Percentiles rank a stretch among this genome's conserved stretches.
Evolutionary conservation across 23 red algal genomes (phyloP).

Genomic region (Gracilaria gracilis): DNA sequence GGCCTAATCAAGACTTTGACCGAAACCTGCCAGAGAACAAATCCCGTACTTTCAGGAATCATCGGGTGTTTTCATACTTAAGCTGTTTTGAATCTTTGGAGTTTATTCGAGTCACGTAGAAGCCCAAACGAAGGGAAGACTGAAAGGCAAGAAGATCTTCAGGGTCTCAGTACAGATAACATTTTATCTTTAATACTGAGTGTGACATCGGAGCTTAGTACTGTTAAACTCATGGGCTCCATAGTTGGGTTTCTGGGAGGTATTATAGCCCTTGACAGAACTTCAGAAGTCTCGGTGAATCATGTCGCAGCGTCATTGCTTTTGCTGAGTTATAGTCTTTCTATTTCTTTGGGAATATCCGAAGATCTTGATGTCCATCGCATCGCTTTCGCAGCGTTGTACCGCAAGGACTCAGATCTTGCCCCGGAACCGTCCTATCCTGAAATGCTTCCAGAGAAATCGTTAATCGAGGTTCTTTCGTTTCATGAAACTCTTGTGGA

Average conservation of each 20-base stretch:
- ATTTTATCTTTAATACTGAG: constrained; percentile 15
- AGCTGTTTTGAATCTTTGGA: constrained; percentile 6
- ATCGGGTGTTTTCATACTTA: constrained; percentile 1
- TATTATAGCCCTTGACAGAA: background rate
- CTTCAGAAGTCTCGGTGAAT: background rate
- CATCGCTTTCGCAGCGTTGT: constrained; percentile 41
- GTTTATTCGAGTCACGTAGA: constrained; percentile 2
- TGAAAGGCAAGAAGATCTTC: constrained; percentile 20
- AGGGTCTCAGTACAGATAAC: constrained; percentile 31
- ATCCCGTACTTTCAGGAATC: constrained; percentile 57
- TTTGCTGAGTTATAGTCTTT: constrained; percentile 23
- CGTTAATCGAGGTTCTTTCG: background rate
- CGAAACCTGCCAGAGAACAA: constrained; percentile 45
- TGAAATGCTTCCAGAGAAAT: constrained; percentile 5
- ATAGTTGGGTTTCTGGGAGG: constrained; percentile 22
- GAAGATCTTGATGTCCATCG: constrained; percentile 28
- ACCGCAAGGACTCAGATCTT: constrained; percentile 20
- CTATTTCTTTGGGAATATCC: constrained; percentile 14
- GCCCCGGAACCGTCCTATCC: constrained; percentile 44
- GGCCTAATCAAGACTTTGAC: constrained; percentile 33
- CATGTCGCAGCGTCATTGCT: constrained; percentile 39
- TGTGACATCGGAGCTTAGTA: constrained; percentile 3
- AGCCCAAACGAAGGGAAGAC: background rate
- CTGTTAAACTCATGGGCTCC: background rate
- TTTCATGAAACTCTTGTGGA: background rate